phyloP scores from a whole-genome alignment of 805 yeast species.

The Lachancea sp. region DNA sequence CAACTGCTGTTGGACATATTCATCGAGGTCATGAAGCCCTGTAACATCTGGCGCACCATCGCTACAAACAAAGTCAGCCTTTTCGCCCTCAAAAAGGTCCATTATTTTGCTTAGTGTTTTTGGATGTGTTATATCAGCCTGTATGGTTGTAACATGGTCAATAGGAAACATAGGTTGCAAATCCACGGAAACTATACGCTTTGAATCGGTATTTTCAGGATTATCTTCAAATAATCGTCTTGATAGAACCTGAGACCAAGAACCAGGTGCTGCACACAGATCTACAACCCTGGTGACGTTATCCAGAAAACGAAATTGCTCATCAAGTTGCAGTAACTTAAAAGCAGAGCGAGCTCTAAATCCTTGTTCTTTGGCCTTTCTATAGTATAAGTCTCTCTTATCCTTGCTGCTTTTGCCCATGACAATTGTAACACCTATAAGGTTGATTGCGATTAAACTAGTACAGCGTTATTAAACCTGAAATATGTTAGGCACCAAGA shows the following conservation, averaged over 20 bases:
- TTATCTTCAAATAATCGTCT: constrained; percentile 49
- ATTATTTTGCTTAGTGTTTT: constrained; percentile 70
- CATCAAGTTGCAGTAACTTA: constrained; percentile 83
- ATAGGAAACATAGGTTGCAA: constrained; percentile 97
- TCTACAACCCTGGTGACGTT: constrained; percentile 83
- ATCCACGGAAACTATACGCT: constrained; percentile 84
- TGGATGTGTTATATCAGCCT: constrained; percentile 97
- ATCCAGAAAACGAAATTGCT: constrained; percentile 75
- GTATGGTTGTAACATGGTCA: constrained; percentile 81
- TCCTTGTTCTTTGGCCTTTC: constrained; percentile 96
- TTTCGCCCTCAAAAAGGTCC: constrained; percentile 80
- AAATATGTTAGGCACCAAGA: not conserved
- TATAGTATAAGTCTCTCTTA: constrained; percentile 82
- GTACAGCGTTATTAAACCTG: too few relatives aligned
- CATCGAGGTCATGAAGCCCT: constrained; percentile 93
- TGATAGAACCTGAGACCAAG: constrained; percentile 95
- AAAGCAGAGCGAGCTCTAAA: constrained; percentile 97
- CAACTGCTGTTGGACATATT: constrained; percentile 92
- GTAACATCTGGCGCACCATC: constrained; percentile 99
- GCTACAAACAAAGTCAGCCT: constrained; percentile 85
- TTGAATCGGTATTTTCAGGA: constrained; percentile 27
- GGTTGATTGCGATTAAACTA: too few relatives aligned
- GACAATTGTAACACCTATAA: too few relatives aligned
- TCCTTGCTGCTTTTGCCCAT: constrained; percentile 97
- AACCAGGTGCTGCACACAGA: constrained; percentile 97